A percentile compares a stretch with the other conserved stretches of the same genome.
phyloP scores from a whole-genome alignment of 2,329 filamentous ascomycete genomes.

The Didymella pomorum region DNA sequence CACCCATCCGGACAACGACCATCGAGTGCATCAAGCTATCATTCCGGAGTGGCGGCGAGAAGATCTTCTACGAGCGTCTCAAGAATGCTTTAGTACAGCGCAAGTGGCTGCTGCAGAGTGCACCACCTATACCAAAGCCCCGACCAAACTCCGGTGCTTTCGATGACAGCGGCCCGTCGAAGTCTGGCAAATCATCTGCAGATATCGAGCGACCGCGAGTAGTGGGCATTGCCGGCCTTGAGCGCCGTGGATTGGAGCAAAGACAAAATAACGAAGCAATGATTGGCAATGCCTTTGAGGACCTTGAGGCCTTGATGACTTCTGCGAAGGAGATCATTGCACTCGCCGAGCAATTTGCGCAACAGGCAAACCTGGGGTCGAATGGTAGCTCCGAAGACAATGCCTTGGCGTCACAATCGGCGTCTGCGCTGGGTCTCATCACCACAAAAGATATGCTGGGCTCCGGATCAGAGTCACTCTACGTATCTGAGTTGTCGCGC shows the following conservation, averaged over 20 bases:
- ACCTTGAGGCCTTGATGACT: slow-evolving; percentile 95
- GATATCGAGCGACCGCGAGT: slow-evolving; percentile 60
- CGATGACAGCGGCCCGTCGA: slow-evolving; percentile 38
- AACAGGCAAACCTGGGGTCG: slow-evolving; percentile 67
- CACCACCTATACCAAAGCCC: slow-evolving; percentile 82
- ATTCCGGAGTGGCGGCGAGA: slow-evolving; percentile 87
- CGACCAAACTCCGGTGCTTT: slow-evolving; percentile 49
- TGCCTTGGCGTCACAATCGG: slow-evolving; percentile 80
- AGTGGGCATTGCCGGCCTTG: slow-evolving; percentile 90
- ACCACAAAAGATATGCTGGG: slow-evolving; percentile 94
- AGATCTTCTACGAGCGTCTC: slow-evolving; percentile 86
- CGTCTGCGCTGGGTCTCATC: slow-evolving; percentile 83
- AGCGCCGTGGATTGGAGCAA: slow-evolving; percentile 82
- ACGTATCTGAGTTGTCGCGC: slow-evolving; percentile 70
- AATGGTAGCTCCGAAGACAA: slow-evolving; percentile 71
- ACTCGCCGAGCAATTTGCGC: slow-evolving; percentile 85
- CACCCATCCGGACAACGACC: slow-evolving; percentile 63
- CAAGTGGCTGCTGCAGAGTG: slow-evolving; percentile 92
- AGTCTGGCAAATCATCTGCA: slow-evolving; percentile 27
- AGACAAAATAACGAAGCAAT: slow-evolving; percentile 92
- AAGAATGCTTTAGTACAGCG: slow-evolving; percentile 89
- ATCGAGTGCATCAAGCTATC: slow-evolving; percentile 87
- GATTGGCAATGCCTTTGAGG: slow-evolving; percentile 93
- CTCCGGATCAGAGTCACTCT: slow-evolving; percentile 81
- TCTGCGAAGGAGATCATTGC: slow-evolving; percentile 96